phyloP scores from a whole-genome alignment of 1,284 basidiomycete genomes.

The Schizophyllum commune region DNA sequence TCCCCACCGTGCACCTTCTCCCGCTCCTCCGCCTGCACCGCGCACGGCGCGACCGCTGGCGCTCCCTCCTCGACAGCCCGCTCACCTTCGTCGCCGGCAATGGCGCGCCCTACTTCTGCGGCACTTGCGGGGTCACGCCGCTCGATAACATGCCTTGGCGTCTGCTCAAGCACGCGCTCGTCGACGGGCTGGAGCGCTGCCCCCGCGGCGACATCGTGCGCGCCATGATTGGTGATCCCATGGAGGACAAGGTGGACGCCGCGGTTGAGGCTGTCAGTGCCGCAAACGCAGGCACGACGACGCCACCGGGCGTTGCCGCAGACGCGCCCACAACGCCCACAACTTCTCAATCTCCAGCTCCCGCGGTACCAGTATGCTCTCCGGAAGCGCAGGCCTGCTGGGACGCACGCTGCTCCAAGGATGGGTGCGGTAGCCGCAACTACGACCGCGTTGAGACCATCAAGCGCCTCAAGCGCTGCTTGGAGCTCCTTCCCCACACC shows the following conservation, averaged over 20 bases:
- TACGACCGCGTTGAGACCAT: constrained; percentile 36
- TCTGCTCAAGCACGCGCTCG: constrained; percentile 30
- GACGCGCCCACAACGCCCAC: neutral
- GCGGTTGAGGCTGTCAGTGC: constrained; percentile 18
- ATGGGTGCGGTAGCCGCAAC: constrained; percentile 30
- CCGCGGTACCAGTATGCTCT: neutral
- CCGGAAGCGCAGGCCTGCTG: constrained; percentile 35
- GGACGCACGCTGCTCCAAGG: constrained; percentile 30
- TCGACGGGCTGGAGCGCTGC: constrained; percentile 21
- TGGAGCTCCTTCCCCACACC: constrained; percentile 26
- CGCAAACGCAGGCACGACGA: neutral
- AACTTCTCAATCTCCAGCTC: neutral
- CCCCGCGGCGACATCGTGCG: neutral
- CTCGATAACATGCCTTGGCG: constrained; percentile 35
- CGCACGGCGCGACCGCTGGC: constrained; percentile 29
- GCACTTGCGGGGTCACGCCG: constrained; percentile 29
- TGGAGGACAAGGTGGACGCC: neutral
- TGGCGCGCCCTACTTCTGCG: constrained; percentile 30
- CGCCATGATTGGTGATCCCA: neutral
- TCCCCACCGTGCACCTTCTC: constrained; percentile 27
- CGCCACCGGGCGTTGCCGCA: neutral
- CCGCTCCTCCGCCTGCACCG: constrained; percentile 31
- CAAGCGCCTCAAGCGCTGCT: constrained; percentile 32
- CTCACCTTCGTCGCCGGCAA: constrained; percentile 37
- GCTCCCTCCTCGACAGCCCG: constrained; percentile 30